Evolutionary conservation across 495 filamentous ascomycete genomes (phyloP), one percentile per base, ranked within the genome.

Genomic region (Talaromyces wortmannii): DNA sequence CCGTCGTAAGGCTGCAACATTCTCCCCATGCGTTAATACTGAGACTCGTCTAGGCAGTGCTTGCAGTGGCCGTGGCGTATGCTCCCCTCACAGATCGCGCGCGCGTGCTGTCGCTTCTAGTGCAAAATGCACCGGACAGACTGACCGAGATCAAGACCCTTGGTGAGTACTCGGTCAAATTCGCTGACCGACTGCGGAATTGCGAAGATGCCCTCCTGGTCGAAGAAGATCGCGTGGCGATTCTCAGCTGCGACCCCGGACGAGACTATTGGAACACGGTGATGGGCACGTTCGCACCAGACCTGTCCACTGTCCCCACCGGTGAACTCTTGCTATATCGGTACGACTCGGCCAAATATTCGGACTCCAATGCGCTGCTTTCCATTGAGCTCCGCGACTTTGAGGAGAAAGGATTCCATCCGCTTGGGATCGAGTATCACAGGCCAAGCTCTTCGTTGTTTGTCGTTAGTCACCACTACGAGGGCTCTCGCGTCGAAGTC

Each of bases 241-340:
- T 77, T 45, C 59, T 77, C 2, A 67, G 61, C 50, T 77, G 74
- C 51, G 74, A 77, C 36, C 56, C 67, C 0, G 72, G 72, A 12
- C 59, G 76, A 10, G 76, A 78, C 57, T 59, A 10, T 2, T 78
- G 68, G 68, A 78, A 79, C 59, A 76, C 77, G 5, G 75, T 78
- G 13, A 76, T 79, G 73, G 73, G 74, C 52, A 68, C 61, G 7
- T 64, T 68, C 48, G 29, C 57, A n/a, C 46, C 58, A 32, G 29
- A 52, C 32, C 40, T n/a, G 10, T 11, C 45, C 31, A 30, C 11
- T 15, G 53, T 70, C 6, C 55, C 67, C 0, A 60, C 58, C 49
- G 74, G 69, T 15, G 60, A 63, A 42, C 55, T 77, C 6, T 75
- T 66, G 46, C 48, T 69, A 3, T 77, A 67, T 48, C 50, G 67